Evolutionary conservation across 116 monocot species (phyloP).

Genomic region (Thalassia testudinum): DNA sequence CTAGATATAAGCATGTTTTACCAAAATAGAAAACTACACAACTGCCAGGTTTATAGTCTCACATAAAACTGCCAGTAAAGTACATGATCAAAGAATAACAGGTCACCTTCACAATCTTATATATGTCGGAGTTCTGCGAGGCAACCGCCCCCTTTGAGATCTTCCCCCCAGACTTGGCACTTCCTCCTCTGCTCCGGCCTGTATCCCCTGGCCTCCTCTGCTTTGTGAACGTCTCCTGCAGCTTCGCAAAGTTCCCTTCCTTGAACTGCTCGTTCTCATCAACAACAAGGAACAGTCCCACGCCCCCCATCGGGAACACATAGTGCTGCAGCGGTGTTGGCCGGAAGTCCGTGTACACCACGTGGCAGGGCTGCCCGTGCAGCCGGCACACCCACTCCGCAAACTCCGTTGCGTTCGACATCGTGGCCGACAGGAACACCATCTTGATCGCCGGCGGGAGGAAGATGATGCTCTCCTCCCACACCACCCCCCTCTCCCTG

Average conservation of each 20-base stretch:
- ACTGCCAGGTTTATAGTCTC: background rate
- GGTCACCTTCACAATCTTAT: conserved; percentile 92
- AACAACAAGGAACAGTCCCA: conserved; percentile 87
- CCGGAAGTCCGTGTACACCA: conserved; percentile 94
- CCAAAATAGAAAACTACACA: background rate
- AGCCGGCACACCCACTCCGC: conserved; percentile 97
- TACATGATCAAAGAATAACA: background rate
- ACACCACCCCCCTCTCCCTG: conserved; percentile 92
- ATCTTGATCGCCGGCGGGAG: conserved; percentile 94
- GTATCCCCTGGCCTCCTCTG: conserved; percentile 26
- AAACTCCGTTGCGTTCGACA: conserved; percentile 98
- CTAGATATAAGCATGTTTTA: too few relatives aligned
- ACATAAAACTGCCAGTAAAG: background rate
- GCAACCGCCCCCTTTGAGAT: conserved; percentile 74
- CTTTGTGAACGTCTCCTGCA: conserved; percentile 73
- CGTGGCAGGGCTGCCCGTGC: conserved; percentile 96
- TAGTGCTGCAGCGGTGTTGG: conserved; percentile 95
- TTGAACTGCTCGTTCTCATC: conserved; percentile 96
- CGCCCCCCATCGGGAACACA: conserved; percentile 80
- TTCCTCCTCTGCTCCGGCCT: conserved; percentile 20
- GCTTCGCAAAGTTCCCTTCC: conserved; percentile 74
- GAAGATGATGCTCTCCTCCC: conserved; percentile 99
- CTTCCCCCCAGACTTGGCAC: conserved; percentile 32
- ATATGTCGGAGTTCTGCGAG: conserved; percentile 75
- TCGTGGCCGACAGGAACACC: conserved; percentile 96